Base-by-base conservation (phyloP, 768 basidiomycete species). In the Tulasnella sp. region DNA sequence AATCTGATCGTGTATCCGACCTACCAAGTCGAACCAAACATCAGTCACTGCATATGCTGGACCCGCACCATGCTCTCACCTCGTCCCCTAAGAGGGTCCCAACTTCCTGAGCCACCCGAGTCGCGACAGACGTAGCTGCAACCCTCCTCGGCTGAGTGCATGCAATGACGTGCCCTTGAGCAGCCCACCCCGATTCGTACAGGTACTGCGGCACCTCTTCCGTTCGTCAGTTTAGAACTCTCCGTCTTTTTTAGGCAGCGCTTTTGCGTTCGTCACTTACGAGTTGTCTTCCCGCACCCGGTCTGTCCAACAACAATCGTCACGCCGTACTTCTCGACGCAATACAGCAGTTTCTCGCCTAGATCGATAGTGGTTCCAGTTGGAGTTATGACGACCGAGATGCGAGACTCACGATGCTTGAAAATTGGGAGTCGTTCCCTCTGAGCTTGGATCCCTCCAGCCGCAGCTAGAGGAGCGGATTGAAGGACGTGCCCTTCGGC, bases 221-320 rank as follows among this genome's bases (percentile, higher is more conserved):
- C 62, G 17, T 66, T 63, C 59, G 35, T 66, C 32, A 67, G 14
- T 59, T 12, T n/a, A n/a, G n/a, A n/a, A n/a, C n/a, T n/a, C n/a
- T n/a, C n/a, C n/a, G n/a, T n/a, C n/a, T n/a, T n/a, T n/a, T n/a
- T n/a, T n/a, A n/a, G n/a, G n/a, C n/a, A n/a, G n/a, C n/a, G n/a
- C n/a, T n/a, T n/a, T n/a, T n/a, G n/a, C n/a, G n/a, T n/a, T n/a
- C n/a, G n/a, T n/a, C 36, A 84, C 91, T 79, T 75, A 96, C 95
- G 96, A 75, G 96, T 99, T 7, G 95, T 96, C 82, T 99, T 98
- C 62, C 97, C 97, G 73, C 92, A 97, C 2, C 97, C 97, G 0
- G 97, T 98, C 77, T 98, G 92, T 9, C 92, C 96, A 9, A 96
- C 91, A 5, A 98, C 89, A 66, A 98, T 92, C 1, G 89, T 84